A percentile compares a stretch with the other conserved stretches of the same genome.
Conservation (phyloP, 1,284 basidiomycete genomes). For the Cutaneotrichosporon mucoides region DNA sequence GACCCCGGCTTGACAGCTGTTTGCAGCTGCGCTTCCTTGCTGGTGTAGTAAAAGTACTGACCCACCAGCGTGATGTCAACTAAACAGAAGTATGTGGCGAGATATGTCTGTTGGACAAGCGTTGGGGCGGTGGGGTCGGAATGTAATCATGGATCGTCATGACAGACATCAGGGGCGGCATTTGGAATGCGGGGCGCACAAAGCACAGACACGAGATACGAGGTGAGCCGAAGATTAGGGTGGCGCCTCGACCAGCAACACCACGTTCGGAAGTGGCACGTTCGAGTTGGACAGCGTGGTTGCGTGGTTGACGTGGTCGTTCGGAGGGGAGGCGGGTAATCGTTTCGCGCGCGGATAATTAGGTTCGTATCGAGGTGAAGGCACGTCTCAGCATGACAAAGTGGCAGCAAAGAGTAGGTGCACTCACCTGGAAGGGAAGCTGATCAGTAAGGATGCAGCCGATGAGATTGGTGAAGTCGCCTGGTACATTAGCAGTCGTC, state of each 20-base stretch:
- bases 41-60: constrained; percentile 73
- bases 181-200: neutral
- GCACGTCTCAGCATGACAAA: neutral
- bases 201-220: constrained; percentile 1
- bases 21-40: neutral
- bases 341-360: too few species aligned
- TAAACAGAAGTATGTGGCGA: constrained; percentile 79
- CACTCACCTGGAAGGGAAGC: constrained; percentile 81
- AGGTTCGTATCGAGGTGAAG: neutral
- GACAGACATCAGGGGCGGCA: too few species aligned
- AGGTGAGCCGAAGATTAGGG: neutral
- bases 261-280: too few species aligned
- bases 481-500: constrained; percentile 48
- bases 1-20: neutral
- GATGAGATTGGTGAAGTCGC: constrained; percentile 82
- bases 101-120: constrained; percentile 61
- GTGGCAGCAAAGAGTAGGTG: too few species aligned
- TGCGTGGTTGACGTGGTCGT: too few species aligned
- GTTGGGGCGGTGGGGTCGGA: neutral
- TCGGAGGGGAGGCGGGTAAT: too few species aligned
- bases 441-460: constrained; percentile 84
- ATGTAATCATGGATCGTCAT: neutral
- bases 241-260: too few species aligned
- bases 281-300: too few species aligned
- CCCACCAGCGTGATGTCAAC: constrained; percentile 68